phyloP scores from a whole-genome alignment of 2,329 filamentous ascomycete species.

The Xylaria sp. region DNA sequence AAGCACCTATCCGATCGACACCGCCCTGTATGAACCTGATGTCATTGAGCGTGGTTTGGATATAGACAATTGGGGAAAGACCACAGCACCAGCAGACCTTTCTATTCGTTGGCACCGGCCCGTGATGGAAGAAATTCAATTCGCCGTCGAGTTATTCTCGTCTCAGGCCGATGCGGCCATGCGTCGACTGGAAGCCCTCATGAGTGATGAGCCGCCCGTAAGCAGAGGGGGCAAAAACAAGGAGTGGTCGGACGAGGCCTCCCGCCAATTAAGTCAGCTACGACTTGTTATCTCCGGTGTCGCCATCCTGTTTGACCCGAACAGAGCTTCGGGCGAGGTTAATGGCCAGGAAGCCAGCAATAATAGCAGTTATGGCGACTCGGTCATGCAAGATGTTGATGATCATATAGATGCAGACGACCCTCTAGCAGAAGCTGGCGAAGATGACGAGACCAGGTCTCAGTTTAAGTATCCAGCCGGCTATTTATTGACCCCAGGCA shows the following conservation, averaged over 20 bases:
- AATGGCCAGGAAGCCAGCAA: slow-evolving; percentile 38
- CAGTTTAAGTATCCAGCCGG: slow-evolving; percentile 86
- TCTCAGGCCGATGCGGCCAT: slow-evolving; percentile 75
- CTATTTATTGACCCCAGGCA: slow-evolving; percentile 62
- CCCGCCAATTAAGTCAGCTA: slow-evolving; percentile 79
- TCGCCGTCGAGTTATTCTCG: slow-evolving; percentile 84
- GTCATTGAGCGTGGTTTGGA: slow-evolving; percentile 66
- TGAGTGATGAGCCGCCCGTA: slow-evolving; percentile 72
- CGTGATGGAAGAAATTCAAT: slow-evolving; percentile 70
- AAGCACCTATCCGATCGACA: slow-evolving; percentile 88
- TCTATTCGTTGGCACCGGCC: slow-evolving; percentile 91
- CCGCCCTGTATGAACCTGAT: slow-evolving; percentile 77
- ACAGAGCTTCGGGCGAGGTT: slow-evolving; percentile 56
- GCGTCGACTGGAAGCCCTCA: slow-evolving; percentile 69
- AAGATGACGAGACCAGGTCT: slow-evolving; percentile 77
- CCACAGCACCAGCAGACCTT: slow-evolving; percentile 67
- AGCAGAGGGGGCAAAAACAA: slow-evolving; percentile 94
- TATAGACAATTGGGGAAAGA: slow-evolving; percentile 77
- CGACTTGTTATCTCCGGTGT: slow-evolving; percentile 87
- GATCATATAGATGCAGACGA: slow-evolving; percentile 46
- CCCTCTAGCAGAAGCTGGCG: slow-evolving; percentile 57
- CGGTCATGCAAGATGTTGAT: slow-evolving; percentile 50
- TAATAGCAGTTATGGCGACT: slow-evolving; percentile 31
- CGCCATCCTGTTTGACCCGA: slow-evolving; percentile 81
- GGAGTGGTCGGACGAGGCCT: slow-evolving; percentile 97